Evolutionary conservation across 2,329 filamentous ascomycete species (phyloP), one percentile per base, ranked within the genome.

Genomic region (Thielaviopsis populi): DNA sequence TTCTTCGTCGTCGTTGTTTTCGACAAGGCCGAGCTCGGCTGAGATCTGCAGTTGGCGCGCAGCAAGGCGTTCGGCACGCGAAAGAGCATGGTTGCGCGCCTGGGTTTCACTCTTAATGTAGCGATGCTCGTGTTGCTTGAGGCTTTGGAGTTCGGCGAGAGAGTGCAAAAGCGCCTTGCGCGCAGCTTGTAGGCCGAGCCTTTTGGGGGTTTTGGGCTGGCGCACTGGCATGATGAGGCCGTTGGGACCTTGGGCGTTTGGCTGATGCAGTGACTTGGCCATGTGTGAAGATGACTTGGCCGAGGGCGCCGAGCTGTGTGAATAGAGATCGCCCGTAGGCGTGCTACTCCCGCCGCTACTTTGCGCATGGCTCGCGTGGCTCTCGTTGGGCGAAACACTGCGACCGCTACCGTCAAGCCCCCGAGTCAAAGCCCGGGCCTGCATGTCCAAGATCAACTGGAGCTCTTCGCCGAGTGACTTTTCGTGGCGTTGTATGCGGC

Each of bases 81-180:
- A 74, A 0, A 90, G 74, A 0, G 83, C 83, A 2, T 76, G 74
- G 65, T 82, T 80, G 15, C 86, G 78, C 63, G 81, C 76, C 2
- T 75, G 74, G 42, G 88, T 71, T 1, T 85, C 82, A 1, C 76
- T 74, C 2, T 80, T 77, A 0, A 90, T 74, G 27, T 83, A 76
- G 0, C 78, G 76, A n/a, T 84, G 76, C 73, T 91, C 86, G 65
- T 90, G 86, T 2, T 76, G 76, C 70, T 89, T 89, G 30, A 91
- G 74, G 8, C 79, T 78, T 0, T 82, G 82, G 4, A 91, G 74
- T 62, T 84, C 81, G 2, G 78, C 75, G 71, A 91, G 87, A 59
- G 82, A 79, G 60, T 77, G 79, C 17, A 81, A 78, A 7, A 92
- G 79, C 0, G 84, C 85, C 33, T 79, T 77, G n/a, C 88, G 79